Base-by-base conservation (phyloP, 129 eudicot species). In the Pittosporum tobira region DNA sequence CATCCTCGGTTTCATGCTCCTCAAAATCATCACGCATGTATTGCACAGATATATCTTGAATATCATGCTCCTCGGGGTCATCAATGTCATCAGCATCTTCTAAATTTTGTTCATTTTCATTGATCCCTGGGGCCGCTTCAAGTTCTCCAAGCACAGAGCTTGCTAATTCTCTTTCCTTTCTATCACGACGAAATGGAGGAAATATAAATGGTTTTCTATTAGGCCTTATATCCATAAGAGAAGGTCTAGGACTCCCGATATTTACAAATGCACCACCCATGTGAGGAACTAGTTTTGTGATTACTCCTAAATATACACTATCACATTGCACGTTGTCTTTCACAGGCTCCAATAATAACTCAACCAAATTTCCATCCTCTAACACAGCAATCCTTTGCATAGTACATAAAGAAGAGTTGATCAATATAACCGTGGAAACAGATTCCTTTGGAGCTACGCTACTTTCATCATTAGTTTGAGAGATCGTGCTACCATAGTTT, bases 191-290 rank as follows among this genome's bases (percentile, higher is more conserved):
- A 76, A 87, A 91, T 55, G 87, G 81, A 51, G 87, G 87, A 46
- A 91, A 81, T 61, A 83, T 57, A 75, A 80, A 86, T 34, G 98
- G 90, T 67, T 83, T 75, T 52, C 67, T 63, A 34, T 78, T 51
- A 71, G 69, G 75, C 65, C 66, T 78, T 68, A 91, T 77, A 48
- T 72, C 81, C 81, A 91, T 75, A 54, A 91, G 75, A 67, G 90
- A 86, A 59, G 83, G 76, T 69, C 85, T 74, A 38, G 87, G 46
- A 65, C 78, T 67, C 51, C 96, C 98, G 30, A 91, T 86, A 76
- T 91, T 76, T 71, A 91, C 95, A 80, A 91, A 83, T 53, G 98
- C 98, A 56, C 90, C 96, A 21, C 94, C 82, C 94, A 90, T 90
- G 61, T 84, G 87, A 23, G 98, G 98, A 70, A 70, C 96, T 61